Evolutionary conservation across 306 rosid species (phyloP).

Genomic region (Glycine tomentella): DNA sequence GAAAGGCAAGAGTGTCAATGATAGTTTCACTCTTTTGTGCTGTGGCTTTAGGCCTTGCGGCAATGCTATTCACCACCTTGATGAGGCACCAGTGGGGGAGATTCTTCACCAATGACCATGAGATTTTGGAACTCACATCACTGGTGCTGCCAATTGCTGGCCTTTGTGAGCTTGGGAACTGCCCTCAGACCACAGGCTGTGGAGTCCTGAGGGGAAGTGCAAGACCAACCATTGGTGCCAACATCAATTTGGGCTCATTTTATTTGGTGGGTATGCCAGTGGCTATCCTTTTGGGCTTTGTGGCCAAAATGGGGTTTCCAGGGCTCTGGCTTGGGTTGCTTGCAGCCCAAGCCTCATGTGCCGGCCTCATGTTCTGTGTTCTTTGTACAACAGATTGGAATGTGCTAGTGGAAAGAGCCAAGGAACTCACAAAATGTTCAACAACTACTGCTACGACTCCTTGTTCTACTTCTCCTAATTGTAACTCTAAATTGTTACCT

Average conservation of each 20-base stretch:
- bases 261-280: slow-evolving; percentile 95
- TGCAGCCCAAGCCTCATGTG: slow-evolving; percentile 92
- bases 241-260: slow-evolving; percentile 88
- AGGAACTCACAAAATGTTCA: slow-evolving; percentile 61
- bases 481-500: slow-evolving; percentile 41
- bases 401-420: slow-evolving; percentile 68
- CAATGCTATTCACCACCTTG: slow-evolving; percentile 74
- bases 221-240: slow-evolving; percentile 83
- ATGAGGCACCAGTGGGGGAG: slow-evolving; percentile 88
- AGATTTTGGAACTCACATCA: slow-evolving; percentile 73
- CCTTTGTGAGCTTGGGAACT: slow-evolving; percentile 95
- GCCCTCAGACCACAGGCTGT: slow-evolving; percentile 95
- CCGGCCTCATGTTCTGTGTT: slow-evolving; percentile 77
- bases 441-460: slow-evolving; percentile 6
- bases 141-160: slow-evolving; percentile 86
- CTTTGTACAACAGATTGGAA: slow-evolving; percentile 86
- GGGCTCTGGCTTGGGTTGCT: slow-evolving; percentile 96
- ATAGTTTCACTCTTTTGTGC: slow-evolving; percentile 75
- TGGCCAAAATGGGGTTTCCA: slow-evolving; percentile 73
- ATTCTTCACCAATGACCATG: slow-evolving; percentile 73
- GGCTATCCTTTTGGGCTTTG: slow-evolving; percentile 76
- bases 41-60: slow-evolving; percentile 64
- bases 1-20: slow-evolving; percentile 79
- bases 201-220: slow-evolving; percentile 94
- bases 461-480: slow-evolving; percentile 13